phyloP scores from a whole-genome alignment of 2,329 filamentous ascomycete species.

The Colletotrichum sp. region DNA sequence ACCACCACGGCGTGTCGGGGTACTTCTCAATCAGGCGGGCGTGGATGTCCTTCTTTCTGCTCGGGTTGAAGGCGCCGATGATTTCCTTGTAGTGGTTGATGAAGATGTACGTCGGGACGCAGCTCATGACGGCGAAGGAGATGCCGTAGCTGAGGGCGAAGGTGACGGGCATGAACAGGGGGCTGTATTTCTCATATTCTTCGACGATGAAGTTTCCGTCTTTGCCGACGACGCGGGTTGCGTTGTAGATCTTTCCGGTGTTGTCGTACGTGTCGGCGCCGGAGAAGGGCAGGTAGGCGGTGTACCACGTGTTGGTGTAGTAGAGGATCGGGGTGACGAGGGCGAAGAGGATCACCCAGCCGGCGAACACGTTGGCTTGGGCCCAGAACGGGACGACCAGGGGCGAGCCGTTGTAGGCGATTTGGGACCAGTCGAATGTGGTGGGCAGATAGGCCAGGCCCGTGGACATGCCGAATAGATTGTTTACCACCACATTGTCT shows the following conservation, averaged over 20 bases:
- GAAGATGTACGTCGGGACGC: conserved; percentile 41
- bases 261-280: conserved; percentile 56
- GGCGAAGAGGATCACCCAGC: conserved; percentile 61
- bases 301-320: conserved; percentile 63
- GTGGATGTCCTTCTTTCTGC: conserved; percentile 26
- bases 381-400: conserved; percentile 58
- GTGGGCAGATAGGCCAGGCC: conserved; percentile 31
- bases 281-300: conserved; percentile 58
- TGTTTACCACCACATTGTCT: conserved; percentile 69
- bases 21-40: conserved; percentile 36
- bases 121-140: conserved; percentile 37
- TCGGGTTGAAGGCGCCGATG: conserved; percentile 27
- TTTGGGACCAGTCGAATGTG: conserved; percentile 34
- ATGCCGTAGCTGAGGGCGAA: conserved; percentile 38
- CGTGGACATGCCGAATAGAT: conserved; percentile 58
- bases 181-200: conserved; percentile 50
- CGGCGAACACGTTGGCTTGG: conserved; percentile 65
- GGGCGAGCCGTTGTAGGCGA: conserved; percentile 34
- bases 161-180: conserved; percentile 38
- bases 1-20: conserved; percentile 38
- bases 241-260: conserved; percentile 50
- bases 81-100: conserved; percentile 46
- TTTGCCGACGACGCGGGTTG: conserved; percentile 51
- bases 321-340: conserved; percentile 62
- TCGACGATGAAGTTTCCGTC: conserved; percentile 46